A percentile compares a stretch with the other conserved stretches of the same genome.
Conservation (phyloP, 768 basidiomycete species). For the Hydnomerulius pinastri region DNA sequence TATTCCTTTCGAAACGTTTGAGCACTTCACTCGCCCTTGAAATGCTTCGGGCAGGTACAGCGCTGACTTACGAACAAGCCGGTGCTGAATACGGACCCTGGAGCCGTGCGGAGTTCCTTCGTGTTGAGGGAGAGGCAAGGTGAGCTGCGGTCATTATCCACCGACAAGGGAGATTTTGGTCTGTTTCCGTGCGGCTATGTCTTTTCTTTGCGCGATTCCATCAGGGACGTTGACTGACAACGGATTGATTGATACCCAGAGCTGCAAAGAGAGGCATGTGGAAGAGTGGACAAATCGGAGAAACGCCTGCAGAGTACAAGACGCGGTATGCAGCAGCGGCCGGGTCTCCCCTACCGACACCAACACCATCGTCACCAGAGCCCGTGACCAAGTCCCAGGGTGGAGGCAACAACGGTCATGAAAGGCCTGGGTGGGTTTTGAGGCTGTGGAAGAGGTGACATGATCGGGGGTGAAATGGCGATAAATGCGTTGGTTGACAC, state of each 20-base stretch:
- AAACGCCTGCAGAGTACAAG: constrained; percentile 84
- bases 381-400: background rate
- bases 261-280: constrained; percentile 73
- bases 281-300: constrained; percentile 51
- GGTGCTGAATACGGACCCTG: constrained; percentile 79
- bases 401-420: background rate
- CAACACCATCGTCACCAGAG: background rate
- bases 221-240: background rate
- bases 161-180: background rate
- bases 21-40: constrained; percentile 60
- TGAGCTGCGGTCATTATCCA: constrained; percentile 33
- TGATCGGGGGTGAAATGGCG: background rate
- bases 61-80: constrained; percentile 69
- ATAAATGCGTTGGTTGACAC: too few relatives aligned
- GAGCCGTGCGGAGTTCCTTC: constrained; percentile 64
- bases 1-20: constrained; percentile 36
- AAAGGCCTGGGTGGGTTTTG: background rate
- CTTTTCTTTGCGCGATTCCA: background rate
- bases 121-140: constrained; percentile 68
- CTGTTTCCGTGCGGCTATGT: background rate
- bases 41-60: constrained; percentile 83
- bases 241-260: constrained; percentile 36
- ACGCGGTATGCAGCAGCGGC: constrained; percentile 48
- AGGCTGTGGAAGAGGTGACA: constrained; percentile 3
- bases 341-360: background rate